A percentile compares a stretch with the other conserved stretches of the same genome.
Evolutionary conservation across 257 asterid species (phyloP).

Genomic region (Verbena officinalis): DNA sequence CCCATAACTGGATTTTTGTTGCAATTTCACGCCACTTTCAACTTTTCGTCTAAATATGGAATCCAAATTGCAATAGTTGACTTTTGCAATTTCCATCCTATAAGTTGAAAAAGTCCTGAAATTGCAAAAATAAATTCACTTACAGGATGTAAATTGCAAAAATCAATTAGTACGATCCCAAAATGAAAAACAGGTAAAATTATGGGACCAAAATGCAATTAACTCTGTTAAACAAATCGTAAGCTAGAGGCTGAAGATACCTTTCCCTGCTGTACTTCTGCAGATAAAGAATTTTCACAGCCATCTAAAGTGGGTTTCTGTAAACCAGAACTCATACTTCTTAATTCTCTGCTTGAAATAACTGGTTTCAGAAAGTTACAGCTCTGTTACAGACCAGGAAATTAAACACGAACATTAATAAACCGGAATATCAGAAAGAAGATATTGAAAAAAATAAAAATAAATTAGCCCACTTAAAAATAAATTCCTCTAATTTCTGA

Average conservation of each 20-base stretch:
- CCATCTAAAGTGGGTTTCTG: conserved; percentile 40
- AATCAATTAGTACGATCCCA: too few relatives aligned
- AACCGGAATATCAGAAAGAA: not conserved
- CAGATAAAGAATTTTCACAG: conserved; percentile 44
- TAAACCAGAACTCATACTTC: conserved; percentile 50
- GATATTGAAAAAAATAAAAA: not conserved
- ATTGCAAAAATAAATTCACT: too few relatives aligned
- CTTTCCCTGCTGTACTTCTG: conserved; percentile 60
- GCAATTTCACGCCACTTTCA: too few relatives aligned
- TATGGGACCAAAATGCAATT: too few relatives aligned
- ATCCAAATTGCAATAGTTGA: too few relatives aligned
- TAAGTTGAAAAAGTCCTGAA: too few relatives aligned
- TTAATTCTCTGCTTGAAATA: conserved; percentile 7
- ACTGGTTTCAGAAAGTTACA: not conserved
- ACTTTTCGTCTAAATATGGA: too few relatives aligned
- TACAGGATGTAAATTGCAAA: too few relatives aligned
- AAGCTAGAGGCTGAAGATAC: conserved; percentile 33
- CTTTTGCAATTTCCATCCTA: too few relatives aligned
- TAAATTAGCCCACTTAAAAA: not conserved
- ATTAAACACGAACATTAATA: not conserved
- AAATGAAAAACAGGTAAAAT: too few relatives aligned
- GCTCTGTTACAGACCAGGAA: conserved; percentile 10
- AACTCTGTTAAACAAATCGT: too few relatives aligned
- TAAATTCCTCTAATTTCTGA: not conserved
- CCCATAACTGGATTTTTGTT: too few relatives aligned